phyloP scores from a whole-genome alignment of 139 green algal species.

The Zygnema circumcarinatum region DNA sequence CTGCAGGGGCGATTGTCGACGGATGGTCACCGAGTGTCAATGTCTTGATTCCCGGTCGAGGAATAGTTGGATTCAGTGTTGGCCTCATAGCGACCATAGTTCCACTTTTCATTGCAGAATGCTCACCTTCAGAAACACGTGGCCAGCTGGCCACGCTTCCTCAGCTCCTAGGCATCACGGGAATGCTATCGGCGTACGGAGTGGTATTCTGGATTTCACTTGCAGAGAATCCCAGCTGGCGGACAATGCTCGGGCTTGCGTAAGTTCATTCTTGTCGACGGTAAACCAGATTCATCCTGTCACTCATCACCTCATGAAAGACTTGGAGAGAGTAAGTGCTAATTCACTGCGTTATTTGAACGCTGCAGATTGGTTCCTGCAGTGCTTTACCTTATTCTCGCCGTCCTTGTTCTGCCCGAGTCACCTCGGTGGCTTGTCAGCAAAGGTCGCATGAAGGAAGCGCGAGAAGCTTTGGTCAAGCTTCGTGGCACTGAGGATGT shows the following conservation, averaged over 20 bases:
- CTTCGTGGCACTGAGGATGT: constrained; percentile 48
- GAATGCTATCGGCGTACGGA: constrained; percentile 77
- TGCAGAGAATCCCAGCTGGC: constrained; percentile 66
- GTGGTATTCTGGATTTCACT: constrained; percentile 69
- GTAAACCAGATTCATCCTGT: neutral
- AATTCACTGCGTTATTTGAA: neutral
- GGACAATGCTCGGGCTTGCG: constrained; percentile 80
- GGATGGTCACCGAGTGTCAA: constrained; percentile 25
- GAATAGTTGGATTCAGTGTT: constrained; percentile 87
- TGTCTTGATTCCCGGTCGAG: constrained; percentile 78
- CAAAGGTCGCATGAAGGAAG: constrained; percentile 48
- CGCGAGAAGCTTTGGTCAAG: constrained; percentile 7
- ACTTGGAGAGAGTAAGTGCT: too few relatives aligned
- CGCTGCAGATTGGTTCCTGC: constrained; percentile 64
- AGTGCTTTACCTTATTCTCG: constrained; percentile 64
- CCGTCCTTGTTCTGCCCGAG: constrained; percentile 70
- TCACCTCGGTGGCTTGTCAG: constrained; percentile 69
- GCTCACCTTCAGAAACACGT: constrained; percentile 81
- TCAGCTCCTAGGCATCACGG: constrained; percentile 71
- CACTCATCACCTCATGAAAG: constrained; percentile 4
- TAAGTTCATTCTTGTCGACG: constrained; percentile 60
- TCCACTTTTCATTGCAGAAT: constrained; percentile 93
- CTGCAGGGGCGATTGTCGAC: constrained; percentile 24
- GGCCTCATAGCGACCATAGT: constrained; percentile 89
- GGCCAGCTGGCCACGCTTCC: constrained; percentile 82